These are phyloP conservation scores for Gossypium mustelinum DNA, from an alignment of 345 rosid species.

Conservation along the genomic window DNA sequence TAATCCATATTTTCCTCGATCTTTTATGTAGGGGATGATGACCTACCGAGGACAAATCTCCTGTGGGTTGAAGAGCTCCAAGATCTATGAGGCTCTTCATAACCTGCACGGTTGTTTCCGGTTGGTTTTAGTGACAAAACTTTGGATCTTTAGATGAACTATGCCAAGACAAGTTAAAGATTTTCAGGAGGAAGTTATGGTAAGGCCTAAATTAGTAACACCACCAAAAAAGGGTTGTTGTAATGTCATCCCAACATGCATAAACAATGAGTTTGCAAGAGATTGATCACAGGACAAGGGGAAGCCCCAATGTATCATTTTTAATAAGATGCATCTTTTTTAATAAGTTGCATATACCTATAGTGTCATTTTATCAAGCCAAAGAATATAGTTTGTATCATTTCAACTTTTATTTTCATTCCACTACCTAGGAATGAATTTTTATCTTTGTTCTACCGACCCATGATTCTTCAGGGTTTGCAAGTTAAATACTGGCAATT, in stretches of 20 bases:
- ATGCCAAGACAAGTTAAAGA: neutral
- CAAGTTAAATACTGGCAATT: neutral
- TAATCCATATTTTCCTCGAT: neutral
- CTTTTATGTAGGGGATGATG: neutral
- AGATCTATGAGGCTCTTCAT: slow-evolving; percentile 75
- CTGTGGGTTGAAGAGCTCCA: slow-evolving; percentile 91
- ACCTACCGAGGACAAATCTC: slow-evolving; percentile 85
- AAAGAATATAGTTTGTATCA: neutral
- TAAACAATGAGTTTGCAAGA: neutral
- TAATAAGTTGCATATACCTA: neutral
- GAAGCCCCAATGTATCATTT: neutral
- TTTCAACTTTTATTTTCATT: neutral
- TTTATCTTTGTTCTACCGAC: neutral
- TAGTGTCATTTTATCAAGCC: neutral
- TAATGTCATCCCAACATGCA: neutral
- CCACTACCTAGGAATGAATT: neutral
- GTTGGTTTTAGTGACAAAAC: slow-evolving; percentile 17
- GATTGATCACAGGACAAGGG: neutral
- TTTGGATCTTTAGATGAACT: neutral
- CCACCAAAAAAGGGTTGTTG: neutral
- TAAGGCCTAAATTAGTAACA: neutral
- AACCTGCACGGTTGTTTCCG: slow-evolving; percentile 52
- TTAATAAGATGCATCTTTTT: neutral
- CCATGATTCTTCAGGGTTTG: neutral
- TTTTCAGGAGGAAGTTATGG: neutral